Percentiles rank a stretch among this genome's conserved stretches.
These are phyloP conservation scores for Suillus fuscotomentosus DNA, from an alignment of 768 basidiomycete species.

Conservation along the genomic window DNA sequence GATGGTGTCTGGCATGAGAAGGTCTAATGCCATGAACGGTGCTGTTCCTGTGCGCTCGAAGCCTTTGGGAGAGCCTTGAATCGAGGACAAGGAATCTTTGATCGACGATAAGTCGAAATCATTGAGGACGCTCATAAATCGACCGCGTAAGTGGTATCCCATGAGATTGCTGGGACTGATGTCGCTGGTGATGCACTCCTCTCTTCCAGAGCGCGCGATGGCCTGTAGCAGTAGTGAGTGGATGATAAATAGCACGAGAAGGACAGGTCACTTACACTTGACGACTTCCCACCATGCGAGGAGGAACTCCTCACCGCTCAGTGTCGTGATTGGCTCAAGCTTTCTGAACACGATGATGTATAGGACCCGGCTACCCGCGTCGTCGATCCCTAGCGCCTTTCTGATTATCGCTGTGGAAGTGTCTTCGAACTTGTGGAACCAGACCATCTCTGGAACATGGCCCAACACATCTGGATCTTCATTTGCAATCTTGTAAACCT, in stretches of 20 bases:
- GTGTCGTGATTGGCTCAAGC: neutral
- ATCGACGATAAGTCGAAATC: neutral
- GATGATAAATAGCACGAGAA: neutral
- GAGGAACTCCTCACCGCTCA: neutral
- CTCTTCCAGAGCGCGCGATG: neutral
- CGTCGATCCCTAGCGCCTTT: no score
- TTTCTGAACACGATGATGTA: neutral
- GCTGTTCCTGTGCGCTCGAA: neutral
- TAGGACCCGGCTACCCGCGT: neutral
- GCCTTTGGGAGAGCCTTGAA: neutral
- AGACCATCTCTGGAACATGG: constrained; percentile 3
- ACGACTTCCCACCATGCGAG: neutral
- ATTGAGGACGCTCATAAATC: neutral
- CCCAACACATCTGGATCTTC: neutral
- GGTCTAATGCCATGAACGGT: no score
- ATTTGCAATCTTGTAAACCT: neutral
- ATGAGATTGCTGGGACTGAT: neutral
- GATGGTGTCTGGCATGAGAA: neutral
- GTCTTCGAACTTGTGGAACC: neutral
- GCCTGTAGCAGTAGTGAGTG: neutral
- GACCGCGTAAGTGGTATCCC: neutral
- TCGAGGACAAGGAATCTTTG: no score
- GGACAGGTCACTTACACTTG: neutral
- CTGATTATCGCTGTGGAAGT: neutral
- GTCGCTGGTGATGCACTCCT: neutral